A percentile compares a stretch with the other conserved stretches of the same genome.
These are phyloP conservation scores for Teratosphaeria destructans DNA, from an alignment of 2,329 filamentous ascomycete genomes.

Conservation along the genomic window DNA sequence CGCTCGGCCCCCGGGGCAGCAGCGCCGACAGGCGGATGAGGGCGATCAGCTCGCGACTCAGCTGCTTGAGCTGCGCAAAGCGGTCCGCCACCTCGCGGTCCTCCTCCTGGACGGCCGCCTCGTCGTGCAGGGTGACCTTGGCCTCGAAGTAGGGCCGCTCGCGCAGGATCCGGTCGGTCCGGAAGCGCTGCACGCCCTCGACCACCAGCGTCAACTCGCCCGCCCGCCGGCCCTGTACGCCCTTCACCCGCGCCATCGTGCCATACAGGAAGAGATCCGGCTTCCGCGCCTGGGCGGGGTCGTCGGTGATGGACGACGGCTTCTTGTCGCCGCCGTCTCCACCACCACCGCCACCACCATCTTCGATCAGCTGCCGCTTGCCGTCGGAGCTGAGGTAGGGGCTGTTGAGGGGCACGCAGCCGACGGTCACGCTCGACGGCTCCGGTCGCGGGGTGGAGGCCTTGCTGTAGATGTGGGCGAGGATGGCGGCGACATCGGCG, in stretches of 20 bases:
- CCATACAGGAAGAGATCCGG: conserved; percentile 72
- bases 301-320: conserved; percentile 44
- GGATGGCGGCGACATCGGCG: conserved; percentile 76
- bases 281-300: conserved; percentile 33
- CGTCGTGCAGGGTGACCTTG: conserved; percentile 60
- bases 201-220: conserved; percentile 70
- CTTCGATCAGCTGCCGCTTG: conserved; percentile 57
- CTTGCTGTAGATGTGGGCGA: conserved; percentile 74
- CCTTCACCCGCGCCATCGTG: conserved; percentile 49
- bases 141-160: conserved; percentile 82
- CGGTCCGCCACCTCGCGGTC: conserved; percentile 54
- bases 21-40: conserved; percentile 76
- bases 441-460: conserved; percentile 54
- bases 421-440: conserved; percentile 62
- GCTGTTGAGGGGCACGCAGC: conserved; percentile 76
- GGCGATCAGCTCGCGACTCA: conserved; percentile 77
- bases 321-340: conserved; percentile 33
- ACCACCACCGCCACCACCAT: conserved; percentile 24
- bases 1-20: conserved; percentile 57
- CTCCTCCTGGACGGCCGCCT: conserved; percentile 39
- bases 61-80: conserved; percentile 71
- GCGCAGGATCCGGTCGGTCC: conserved; percentile 61
- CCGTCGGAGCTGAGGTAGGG: conserved; percentile 64
- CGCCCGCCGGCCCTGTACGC: conserved; percentile 37
- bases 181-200: conserved; percentile 70